Percentiles rank a stretch among this genome's conserved stretches.
phyloP scores from a whole-genome alignment of 352 stramenopile species.

The Phytophthora melonis region DNA sequence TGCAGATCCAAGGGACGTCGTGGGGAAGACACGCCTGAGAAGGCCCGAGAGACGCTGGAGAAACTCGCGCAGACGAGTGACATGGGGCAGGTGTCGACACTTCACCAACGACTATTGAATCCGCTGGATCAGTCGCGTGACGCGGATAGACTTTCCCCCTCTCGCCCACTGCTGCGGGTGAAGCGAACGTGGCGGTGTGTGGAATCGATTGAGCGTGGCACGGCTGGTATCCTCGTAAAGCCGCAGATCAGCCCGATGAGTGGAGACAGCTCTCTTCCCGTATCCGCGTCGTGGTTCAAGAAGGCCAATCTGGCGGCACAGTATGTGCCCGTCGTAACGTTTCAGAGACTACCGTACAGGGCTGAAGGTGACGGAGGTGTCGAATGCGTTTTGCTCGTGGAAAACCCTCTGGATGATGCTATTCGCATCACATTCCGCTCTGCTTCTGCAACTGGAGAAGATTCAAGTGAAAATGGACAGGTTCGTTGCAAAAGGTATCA shows the following conservation, averaged over 20 bases:
- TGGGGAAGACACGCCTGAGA: slow-evolving; percentile 16
- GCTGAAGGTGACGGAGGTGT: slow-evolving; percentile 19
- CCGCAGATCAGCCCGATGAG: slow-evolving; percentile 93
- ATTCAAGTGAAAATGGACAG: slow-evolving; percentile 35
- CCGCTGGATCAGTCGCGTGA: slow-evolving; percentile 77
- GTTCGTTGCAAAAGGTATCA: slow-evolving; percentile 25
- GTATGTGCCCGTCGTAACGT: slow-evolving; percentile 80
- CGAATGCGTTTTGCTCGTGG: slow-evolving; percentile 73
- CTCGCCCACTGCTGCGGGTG: slow-evolving; percentile 73
- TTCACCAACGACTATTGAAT: slow-evolving; percentile 69
- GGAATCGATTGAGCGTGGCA: slow-evolving; percentile 80
- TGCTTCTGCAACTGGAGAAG: slow-evolving; percentile 2
- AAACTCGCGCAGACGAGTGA: slow-evolving; percentile 43
- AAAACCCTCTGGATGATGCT: slow-evolving; percentile 85
- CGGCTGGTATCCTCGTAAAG: slow-evolving; percentile 88
- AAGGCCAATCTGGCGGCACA: slow-evolving; percentile 85
- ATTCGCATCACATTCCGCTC: slow-evolving; percentile 69
- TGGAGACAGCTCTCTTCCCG: slow-evolving; percentile 84
- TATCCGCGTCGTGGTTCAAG: slow-evolving; percentile 87
- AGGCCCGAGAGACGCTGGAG: slow-evolving; percentile 30
- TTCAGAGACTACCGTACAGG: slow-evolving; percentile 63
- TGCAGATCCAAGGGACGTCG: slow-evolving; percentile 26
- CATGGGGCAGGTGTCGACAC: slow-evolving; percentile 63
- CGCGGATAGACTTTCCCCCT: slow-evolving; percentile 56
- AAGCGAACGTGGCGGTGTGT: slow-evolving; percentile 90